These are phyloP conservation scores for Allium cepa DNA, from an alignment of 106 monocot genomes.

Conservation along the genomic window DNA sequence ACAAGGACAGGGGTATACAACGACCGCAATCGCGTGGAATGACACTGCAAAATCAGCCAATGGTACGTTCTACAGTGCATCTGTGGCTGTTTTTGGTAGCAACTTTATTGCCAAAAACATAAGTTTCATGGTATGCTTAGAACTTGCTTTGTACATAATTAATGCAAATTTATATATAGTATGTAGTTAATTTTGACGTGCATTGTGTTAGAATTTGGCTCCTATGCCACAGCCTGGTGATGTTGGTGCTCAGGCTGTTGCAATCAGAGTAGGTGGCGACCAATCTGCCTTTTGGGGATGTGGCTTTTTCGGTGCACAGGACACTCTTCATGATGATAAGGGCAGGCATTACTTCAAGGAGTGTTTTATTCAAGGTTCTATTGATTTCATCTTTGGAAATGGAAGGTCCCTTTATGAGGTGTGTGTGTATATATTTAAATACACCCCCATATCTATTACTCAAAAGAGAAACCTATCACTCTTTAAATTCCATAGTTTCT, in stretches of 20 bases:
- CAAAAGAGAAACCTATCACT: no score
- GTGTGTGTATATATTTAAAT: neutral
- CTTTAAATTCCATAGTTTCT: no score
- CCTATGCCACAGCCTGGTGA: slow-evolving; percentile 79
- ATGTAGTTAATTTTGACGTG: neutral
- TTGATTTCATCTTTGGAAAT: slow-evolving; percentile 95
- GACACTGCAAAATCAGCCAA: slow-evolving; percentile 81
- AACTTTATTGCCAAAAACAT: slow-evolving; percentile 86
- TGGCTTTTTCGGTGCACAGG: slow-evolving; percentile 89
- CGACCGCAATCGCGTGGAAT: slow-evolving; percentile 75
- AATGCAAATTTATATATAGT: neutral
- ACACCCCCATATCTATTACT: neutral
- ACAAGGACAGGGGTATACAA: slow-evolving; percentile 72
- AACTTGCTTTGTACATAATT: neutral
- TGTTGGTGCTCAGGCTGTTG: slow-evolving; percentile 70
- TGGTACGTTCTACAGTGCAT: slow-evolving; percentile 70
- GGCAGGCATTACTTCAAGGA: slow-evolving; percentile 91
- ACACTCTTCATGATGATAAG: slow-evolving; percentile 83
- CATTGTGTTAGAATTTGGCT: slow-evolving; percentile 62
- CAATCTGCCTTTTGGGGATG: slow-evolving; percentile 90
- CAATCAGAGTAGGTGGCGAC: slow-evolving; percentile 66
- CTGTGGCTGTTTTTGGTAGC: slow-evolving; percentile 39
- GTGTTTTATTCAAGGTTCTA: slow-evolving; percentile 87
- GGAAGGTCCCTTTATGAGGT: slow-evolving; percentile 85
- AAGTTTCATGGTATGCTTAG: slow-evolving; percentile 75